These are phyloP conservation scores for Penicillium capsulatum DNA, from an alignment of 2,329 filamentous ascomycete genomes.

Conservation along the genomic window DNA sequence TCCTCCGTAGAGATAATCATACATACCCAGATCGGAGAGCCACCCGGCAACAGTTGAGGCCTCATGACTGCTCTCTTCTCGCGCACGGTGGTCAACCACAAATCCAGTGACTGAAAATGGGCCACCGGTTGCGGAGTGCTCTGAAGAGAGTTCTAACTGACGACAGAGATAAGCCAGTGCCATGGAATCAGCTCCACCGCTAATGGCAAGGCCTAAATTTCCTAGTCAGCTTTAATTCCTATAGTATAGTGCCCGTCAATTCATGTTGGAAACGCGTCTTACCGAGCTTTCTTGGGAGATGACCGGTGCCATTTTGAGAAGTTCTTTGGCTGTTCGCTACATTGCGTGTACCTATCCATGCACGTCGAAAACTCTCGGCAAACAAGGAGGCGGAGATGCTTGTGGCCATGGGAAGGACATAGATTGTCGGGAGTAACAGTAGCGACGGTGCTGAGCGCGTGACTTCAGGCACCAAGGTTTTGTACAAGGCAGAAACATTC, in stretches of 20 bases:
- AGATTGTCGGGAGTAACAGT: slow-evolving; percentile 1
- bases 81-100: slow-evolving; percentile 59
- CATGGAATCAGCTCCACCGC: slow-evolving; percentile 97
- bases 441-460: too few species aligned
- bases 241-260: not conserved
- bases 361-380: slow-evolving; percentile 25
- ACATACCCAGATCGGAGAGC: slow-evolving; percentile 44
- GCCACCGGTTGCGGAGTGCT: slow-evolving; percentile 28
- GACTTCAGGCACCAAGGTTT: too few species aligned
- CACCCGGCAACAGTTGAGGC: slow-evolving; percentile 49
- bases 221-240: slow-evolving; percentile 3
- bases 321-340: slow-evolving; percentile 7
- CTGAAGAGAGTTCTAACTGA: slow-evolving; percentile 38
- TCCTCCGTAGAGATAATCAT: too few species aligned
- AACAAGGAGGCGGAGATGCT: slow-evolving; percentile 27
- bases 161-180: slow-evolving; percentile 74
- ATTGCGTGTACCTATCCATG: slow-evolving; percentile 26
- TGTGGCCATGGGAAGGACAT: slow-evolving; percentile 10
- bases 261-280: slow-evolving; percentile 3
- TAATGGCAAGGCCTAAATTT: slow-evolving; percentile 69
- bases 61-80: slow-evolving; percentile 53
- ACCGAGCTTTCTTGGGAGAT: slow-evolving; percentile 29
- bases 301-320: slow-evolving; percentile 6
- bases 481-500: too few species aligned
- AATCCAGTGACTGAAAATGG: slow-evolving; percentile 48